These are phyloP conservation scores for Holtermanniella nyarrowii DNA, from an alignment of 768 basidiomycete species.

Conservation along the genomic window DNA sequence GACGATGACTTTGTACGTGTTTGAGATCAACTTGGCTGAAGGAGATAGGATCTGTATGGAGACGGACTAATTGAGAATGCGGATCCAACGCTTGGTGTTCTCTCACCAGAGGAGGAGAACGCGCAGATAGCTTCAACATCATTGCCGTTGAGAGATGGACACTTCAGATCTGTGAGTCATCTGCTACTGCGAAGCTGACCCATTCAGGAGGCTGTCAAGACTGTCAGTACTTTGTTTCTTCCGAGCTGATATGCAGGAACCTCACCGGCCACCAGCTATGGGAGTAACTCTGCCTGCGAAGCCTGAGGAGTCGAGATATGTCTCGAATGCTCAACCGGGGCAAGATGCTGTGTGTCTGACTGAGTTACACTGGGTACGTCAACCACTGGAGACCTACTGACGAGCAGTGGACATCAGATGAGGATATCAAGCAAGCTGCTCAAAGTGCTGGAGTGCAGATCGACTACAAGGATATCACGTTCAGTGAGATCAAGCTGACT, in stretches of 20 bases:
- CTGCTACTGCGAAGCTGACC: no score
- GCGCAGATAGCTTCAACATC: no score
- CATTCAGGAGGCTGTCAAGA: no score
- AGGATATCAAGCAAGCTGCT: background rate
- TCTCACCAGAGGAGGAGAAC: no score
- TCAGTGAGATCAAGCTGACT: background rate
- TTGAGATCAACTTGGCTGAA: background rate
- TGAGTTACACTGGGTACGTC: background rate
- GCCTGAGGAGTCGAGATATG: background rate
- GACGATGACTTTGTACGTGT: background rate
- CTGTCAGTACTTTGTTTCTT: no score
- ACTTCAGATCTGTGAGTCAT: no score
- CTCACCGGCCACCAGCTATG: no score
- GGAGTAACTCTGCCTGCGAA: no score
- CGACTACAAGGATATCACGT: background rate
- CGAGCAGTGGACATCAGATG: background rate
- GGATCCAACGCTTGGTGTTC: background rate
- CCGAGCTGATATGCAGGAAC: no score
- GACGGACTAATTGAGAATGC: background rate
- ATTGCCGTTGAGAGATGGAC: no score
- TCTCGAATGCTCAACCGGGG: no score
- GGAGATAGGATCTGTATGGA: background rate
- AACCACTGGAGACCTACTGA: no score
- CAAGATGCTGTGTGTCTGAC: background rate
- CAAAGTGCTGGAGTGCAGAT: background rate